These are phyloP conservation scores for button mushroom (Agaricus bisporus) DNA, from an alignment of 768 basidiomycete genomes.

Conservation along the genomic window DNA sequence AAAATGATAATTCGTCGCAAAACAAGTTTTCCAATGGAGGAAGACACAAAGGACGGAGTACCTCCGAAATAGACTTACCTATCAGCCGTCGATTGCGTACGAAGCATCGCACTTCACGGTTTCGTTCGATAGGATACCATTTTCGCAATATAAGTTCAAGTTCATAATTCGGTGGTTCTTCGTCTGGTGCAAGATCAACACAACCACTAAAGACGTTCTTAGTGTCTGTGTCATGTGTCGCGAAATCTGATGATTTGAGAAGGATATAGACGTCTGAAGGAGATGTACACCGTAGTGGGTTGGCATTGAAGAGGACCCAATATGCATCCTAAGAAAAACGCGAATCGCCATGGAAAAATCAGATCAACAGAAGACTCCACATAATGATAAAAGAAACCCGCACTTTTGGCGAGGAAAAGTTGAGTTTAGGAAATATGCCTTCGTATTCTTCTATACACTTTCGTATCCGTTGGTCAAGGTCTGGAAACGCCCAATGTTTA, in stretches of 20 bases:
- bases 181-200: constrained; percentile 11
- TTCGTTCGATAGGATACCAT: constrained; percentile 81
- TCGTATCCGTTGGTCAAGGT: constrained; percentile 70
- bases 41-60: too few species aligned
- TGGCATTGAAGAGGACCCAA: constrained; percentile 82
- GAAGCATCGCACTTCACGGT: constrained; percentile 88
- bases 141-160: constrained; percentile 86
- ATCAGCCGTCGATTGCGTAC: constrained; percentile 66
- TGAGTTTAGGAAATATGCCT: constrained; percentile 92
- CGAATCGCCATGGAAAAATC: background rate
- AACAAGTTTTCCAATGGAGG: background rate
- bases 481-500: constrained; percentile 49
- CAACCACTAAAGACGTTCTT: constrained; percentile 68
- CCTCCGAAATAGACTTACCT: constrained; percentile 42
- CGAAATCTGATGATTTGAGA: constrained; percentile 89
- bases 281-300: constrained; percentile 80
- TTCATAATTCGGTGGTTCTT: constrained; percentile 34
- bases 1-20: background rate
- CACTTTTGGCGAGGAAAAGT: constrained; percentile 92
- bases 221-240: constrained; percentile 67
- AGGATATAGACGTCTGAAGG: constrained; percentile 89
- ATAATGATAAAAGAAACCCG: constrained; percentile 4
- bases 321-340: constrained; percentile 64
- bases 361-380: background rate
- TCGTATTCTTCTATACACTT: constrained; percentile 60